These are phyloP conservation scores for Tolypocladium nubicola DNA, from an alignment of 2,329 filamentous ascomycete species.

Conservation along the genomic window DNA sequence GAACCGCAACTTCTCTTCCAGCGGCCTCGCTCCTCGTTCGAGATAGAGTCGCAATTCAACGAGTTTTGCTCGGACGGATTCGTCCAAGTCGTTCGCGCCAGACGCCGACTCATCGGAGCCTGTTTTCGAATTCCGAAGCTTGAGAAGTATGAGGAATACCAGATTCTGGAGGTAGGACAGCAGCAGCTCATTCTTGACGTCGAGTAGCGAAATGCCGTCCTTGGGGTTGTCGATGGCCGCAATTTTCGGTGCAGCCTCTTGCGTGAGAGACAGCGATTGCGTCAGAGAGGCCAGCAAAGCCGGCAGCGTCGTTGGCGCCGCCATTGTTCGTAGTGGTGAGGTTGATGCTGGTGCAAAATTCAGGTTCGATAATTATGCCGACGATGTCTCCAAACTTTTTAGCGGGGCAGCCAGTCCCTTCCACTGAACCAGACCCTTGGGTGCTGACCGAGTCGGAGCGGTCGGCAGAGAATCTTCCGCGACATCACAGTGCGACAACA, in stretches of 20 bases:
- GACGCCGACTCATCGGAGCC: slow-evolving; percentile 12
- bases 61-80: slow-evolving; percentile 71
- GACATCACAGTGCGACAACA: not conserved
- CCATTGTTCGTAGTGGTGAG: slow-evolving; percentile 26
- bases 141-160: slow-evolving; percentile 75
- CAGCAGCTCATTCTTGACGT: slow-evolving; percentile 94
- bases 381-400: slow-evolving; percentile 10
- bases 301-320: slow-evolving; percentile 37
- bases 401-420: slow-evolving; percentile 5
- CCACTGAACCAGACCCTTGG: not conserved
- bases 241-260: slow-evolving; percentile 55
- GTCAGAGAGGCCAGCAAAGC: slow-evolving; percentile 43
- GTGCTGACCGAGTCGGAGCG: not conserved
- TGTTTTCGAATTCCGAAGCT: slow-evolving; percentile 50
- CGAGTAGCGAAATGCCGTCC: slow-evolving; percentile 86
- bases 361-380: not conserved
- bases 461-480: slow-evolving; percentile 1
- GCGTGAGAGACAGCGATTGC: slow-evolving; percentile 49
- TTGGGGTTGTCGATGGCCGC: slow-evolving; percentile 59
- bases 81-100: slow-evolving; percentile 39
- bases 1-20: slow-evolving; percentile 86
- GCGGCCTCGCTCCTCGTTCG: slow-evolving; percentile 80
- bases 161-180: slow-evolving; percentile 93
- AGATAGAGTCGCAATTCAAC: slow-evolving; percentile 85
- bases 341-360: not conserved